Base-by-base conservation (phyloP, 306 rosid genomes). In the Senna tora region DNA sequence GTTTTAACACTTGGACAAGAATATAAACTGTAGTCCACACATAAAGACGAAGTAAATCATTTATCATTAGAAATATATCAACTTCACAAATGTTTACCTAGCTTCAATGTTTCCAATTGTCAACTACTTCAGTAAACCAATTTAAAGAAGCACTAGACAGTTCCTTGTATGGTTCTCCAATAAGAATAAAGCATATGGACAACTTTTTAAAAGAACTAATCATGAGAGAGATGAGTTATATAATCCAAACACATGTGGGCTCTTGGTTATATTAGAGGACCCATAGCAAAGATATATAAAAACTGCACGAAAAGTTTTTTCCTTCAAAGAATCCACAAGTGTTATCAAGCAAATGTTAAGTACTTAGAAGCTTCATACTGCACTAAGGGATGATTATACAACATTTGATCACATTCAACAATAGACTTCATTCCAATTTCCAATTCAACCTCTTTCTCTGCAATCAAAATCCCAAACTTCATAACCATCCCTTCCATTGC, bases 11-110 rank as follows among this genome's bases (percentile, higher is more conserved):
- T 21, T 22, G 2, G 12, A 20, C 17, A 19, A 17, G 46, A 13
- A 7, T 42, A 38, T 25, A 2, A 20, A 49, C 32, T 20, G 32
- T 17, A 34, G 1, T 21, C 9, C 50, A 56, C 69, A 16, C 21
- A 43, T 53, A 52, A 9, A 39, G 52, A 7, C 15, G 55, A 30
- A 72, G 39, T 2, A 45, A 53, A 43, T 47, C 34, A 78, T 33
- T 9, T 17, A 42, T 62, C 72, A 62, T 20, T 21, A 11, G 42
- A 63, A 53, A 73, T 32, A 62, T 14, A 58, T 59, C 55, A 52
- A 52, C 39, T 17, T 14, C 32, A 19, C 25, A 77, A 42, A 16
- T 21, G 42, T 13, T 69, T 21, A 17, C 51, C 57, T 13, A 51
- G 21, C 25, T 56, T 5, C 5, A 4, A 54, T 41, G 39, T 30